Conservation (phyloP, 495 filamentous ascomycete species). For the Aspergillus conjunctus region DNA sequence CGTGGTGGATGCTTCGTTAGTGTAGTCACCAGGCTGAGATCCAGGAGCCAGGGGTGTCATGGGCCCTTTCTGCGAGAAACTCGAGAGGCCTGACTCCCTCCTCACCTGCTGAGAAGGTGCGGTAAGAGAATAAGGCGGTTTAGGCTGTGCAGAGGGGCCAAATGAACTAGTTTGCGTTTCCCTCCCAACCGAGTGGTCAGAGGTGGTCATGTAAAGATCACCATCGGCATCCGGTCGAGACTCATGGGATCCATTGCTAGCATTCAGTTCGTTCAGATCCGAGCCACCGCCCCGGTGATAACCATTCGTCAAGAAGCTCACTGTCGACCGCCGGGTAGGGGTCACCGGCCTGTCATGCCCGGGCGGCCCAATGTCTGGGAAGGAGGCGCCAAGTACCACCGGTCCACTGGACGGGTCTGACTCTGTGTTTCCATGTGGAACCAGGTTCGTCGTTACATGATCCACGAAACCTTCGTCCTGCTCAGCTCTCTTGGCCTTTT, state of each 20-base stretch:
- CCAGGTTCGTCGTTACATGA: slow-evolving; percentile 35
- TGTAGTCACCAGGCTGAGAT: slow-evolving; percentile 72
- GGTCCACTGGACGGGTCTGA: slow-evolving; percentile 56
- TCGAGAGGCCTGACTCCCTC: slow-evolving; percentile 50
- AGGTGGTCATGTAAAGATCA: slow-evolving; percentile 53
- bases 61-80: slow-evolving; percentile 68
- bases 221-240: slow-evolving; percentile 62
- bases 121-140: slow-evolving; percentile 51
- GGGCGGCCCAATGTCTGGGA: slow-evolving; percentile 46
- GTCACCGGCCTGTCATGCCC: slow-evolving; percentile 51
- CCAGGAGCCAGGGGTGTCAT: slow-evolving; percentile 75
- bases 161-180: slow-evolving; percentile 53
- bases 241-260: slow-evolving; percentile 66
- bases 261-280: slow-evolving; percentile 46
- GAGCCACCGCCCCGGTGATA: slow-evolving; percentile 49
- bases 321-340: slow-evolving; percentile 48
- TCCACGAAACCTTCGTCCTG: slow-evolving; percentile 37
- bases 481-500: slow-evolving; percentile 60
- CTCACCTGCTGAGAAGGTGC: slow-evolving; percentile 55
- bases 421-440: slow-evolving; percentile 49
- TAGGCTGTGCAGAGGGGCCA: slow-evolving; percentile 55
- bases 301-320: slow-evolving; percentile 56
- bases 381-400: slow-evolving; percentile 59
- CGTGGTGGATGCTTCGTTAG: slow-evolving; percentile 83
- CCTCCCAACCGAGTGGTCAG: slow-evolving; percentile 42